These are phyloP conservation scores for Erucastrum elatum DNA, from an alignment of 345 rosid species.

Conservation along the genomic window DNA sequence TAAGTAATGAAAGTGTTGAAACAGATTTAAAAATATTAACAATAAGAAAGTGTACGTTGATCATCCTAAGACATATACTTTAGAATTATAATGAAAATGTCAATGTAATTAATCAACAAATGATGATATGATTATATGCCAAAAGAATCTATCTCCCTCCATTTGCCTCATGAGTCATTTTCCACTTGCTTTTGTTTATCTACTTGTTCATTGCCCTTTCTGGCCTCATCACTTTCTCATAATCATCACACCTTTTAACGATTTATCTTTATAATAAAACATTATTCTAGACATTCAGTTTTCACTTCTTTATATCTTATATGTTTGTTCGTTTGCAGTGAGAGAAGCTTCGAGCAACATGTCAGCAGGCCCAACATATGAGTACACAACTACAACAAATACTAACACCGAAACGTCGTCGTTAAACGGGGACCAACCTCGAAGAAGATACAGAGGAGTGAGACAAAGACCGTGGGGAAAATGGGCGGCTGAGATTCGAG, in stretches of 20 bases:
- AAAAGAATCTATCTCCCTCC: conserved; percentile 37
- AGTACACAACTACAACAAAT: conserved; percentile 39
- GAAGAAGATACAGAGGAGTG: conserved; percentile 81
- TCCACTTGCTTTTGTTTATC: conserved; percentile 12
- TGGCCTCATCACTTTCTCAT: conserved; percentile 13
- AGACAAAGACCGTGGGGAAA: conserved; percentile 95
- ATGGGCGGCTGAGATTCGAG: conserved; percentile 97
- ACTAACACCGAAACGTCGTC: conserved; percentile 31
- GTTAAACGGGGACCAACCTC: conserved; percentile 42
- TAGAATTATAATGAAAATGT: conserved; percentile 7
- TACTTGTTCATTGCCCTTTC: conserved; percentile 31
- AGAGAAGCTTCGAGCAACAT: conserved; percentile 36
- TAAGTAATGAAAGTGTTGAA: background rate
- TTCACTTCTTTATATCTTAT: background rate
- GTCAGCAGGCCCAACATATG: conserved; percentile 46
- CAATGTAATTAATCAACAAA: background rate
- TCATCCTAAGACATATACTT: conserved; percentile 17
- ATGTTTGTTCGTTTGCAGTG: conserved; percentile 23
- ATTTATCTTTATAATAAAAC: background rate
- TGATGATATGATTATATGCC: conserved; percentile 16
- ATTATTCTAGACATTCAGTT: background rate
- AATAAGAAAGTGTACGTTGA: conserved; percentile 25
- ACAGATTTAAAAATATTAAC: background rate
- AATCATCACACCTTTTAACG: background rate
- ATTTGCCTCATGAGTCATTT: conserved; percentile 34